Conservation (phyloP, 2,329 filamentous ascomycete genomes). For the Fusarium subglutinans region DNA sequence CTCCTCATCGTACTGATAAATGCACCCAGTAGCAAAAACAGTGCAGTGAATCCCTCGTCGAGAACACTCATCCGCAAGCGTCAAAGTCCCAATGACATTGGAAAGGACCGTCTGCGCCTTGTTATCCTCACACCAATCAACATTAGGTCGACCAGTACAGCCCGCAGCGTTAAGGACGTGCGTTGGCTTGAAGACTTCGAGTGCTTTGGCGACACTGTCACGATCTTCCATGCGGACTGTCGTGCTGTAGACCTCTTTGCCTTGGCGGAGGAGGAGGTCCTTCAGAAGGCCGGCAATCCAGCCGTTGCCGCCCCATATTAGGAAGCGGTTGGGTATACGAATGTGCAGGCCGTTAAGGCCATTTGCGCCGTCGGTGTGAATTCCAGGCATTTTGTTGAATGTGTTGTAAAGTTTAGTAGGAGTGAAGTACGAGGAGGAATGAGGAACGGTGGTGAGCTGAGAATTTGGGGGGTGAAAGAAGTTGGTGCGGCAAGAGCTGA, state of each 20-base stretch:
- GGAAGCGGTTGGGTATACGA: constrained; percentile 24
- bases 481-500: background rate
- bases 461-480: no score
- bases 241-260: constrained; percentile 68
- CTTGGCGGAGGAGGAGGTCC: constrained; percentile 64
- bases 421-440: accelerated
- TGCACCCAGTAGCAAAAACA: constrained; percentile 73
- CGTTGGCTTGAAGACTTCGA: constrained; percentile 69
- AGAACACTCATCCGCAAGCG: constrained; percentile 69
- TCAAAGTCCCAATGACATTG: constrained; percentile 73
- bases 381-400: background rate
- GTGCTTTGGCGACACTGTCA: constrained; percentile 66
- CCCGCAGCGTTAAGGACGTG: constrained; percentile 74
- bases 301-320: constrained; percentile 72
- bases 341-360: background rate
- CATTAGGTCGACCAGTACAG: constrained; percentile 60
- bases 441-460: background rate
- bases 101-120: constrained; percentile 73
- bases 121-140: constrained; percentile 62
- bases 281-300: constrained; percentile 72
- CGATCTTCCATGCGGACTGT: constrained; percentile 68
- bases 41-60: constrained; percentile 69
- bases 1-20: constrained; percentile 70
- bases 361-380: background rate
- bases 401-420: accelerated